phyloP scores from a whole-genome alignment of 352 stramenopile genomes.

The Phytophthora lateralis region DNA sequence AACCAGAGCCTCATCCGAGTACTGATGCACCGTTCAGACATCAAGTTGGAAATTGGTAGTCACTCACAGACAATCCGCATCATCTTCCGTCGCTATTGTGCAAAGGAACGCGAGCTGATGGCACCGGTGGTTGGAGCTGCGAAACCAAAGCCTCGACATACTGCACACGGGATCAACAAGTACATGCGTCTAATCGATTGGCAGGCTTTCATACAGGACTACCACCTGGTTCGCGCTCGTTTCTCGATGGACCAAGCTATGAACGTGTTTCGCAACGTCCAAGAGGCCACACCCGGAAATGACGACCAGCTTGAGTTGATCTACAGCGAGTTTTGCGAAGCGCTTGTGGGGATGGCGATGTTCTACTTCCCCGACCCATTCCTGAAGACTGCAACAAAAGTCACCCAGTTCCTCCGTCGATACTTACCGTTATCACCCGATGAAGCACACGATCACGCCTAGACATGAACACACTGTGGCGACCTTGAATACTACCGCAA shows the following conservation, averaged over 20 bases:
- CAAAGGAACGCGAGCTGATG: conserved; percentile 59
- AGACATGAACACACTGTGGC: background rate
- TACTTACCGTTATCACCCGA: conserved; percentile 70
- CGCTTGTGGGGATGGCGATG: conserved; percentile 55
- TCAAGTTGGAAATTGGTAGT: conserved; percentile 62
- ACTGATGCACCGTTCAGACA: conserved; percentile 55
- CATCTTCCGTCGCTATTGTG: conserved; percentile 79
- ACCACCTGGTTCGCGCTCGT: conserved; percentile 61
- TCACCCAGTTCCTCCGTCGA: conserved; percentile 74
- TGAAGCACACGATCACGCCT: conserved; percentile 50
- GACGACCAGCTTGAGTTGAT: conserved; percentile 69
- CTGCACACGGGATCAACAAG: conserved; percentile 52
- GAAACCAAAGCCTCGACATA: conserved; percentile 26
- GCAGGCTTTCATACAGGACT: conserved; percentile 74
- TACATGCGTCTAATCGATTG: conserved; percentile 75
- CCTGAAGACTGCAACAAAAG: conserved; percentile 50
- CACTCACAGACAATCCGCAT: conserved; percentile 61
- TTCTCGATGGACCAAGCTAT: conserved; percentile 66
- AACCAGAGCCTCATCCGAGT: conserved; percentile 62
- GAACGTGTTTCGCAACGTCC: conserved; percentile 67
- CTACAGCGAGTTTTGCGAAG: conserved; percentile 77
- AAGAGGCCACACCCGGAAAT: conserved; percentile 46
- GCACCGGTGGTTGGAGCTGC: conserved; percentile 15
- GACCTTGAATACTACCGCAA: background rate
- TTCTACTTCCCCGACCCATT: conserved; percentile 76